Evolutionary conservation across 179 eudicot genomes (phyloP).

Genomic region (Amaranthus tricolor): DNA sequence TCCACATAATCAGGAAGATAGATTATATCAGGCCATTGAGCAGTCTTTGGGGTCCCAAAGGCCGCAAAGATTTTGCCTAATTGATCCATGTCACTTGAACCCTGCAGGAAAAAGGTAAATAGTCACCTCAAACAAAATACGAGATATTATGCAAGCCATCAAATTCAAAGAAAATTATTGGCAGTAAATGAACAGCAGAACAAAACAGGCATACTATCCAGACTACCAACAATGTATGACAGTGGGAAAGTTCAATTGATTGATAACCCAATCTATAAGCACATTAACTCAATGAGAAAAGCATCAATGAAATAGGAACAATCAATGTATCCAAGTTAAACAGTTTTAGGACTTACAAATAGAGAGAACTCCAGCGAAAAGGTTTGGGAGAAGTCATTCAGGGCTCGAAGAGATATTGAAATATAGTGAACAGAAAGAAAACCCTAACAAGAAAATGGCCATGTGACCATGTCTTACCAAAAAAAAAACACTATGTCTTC

Average conservation of each 20-base stretch:
- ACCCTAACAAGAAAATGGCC: not conserved
- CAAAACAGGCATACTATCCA: not conserved
- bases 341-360: not conserved
- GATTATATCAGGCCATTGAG: slow-evolving; percentile 91
- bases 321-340: not conserved
- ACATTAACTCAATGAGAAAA: not conserved
- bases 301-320: not conserved
- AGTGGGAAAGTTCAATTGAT: not conserved
- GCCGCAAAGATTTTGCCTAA: slow-evolving; percentile 93
- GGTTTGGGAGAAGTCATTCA: not conserved
- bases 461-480: not conserved
- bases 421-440: too few relatives aligned
- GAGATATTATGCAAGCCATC: not conserved
- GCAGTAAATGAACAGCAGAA: not conserved
- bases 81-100: slow-evolving; percentile 96
- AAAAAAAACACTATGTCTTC: not conserved
- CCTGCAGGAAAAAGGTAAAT: slow-evolving; percentile 43
- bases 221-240: not conserved
- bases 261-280: not conserved
- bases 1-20: slow-evolving; percentile 96
- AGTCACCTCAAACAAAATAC: slow-evolving; percentile 17
- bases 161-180: not conserved
- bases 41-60: slow-evolving; percentile 90
- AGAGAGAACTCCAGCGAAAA: not conserved
- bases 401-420: not conserved